Base-by-base conservation (phyloP, 176 grass and related monocot species). In the Aegilops sharonensis region DNA sequence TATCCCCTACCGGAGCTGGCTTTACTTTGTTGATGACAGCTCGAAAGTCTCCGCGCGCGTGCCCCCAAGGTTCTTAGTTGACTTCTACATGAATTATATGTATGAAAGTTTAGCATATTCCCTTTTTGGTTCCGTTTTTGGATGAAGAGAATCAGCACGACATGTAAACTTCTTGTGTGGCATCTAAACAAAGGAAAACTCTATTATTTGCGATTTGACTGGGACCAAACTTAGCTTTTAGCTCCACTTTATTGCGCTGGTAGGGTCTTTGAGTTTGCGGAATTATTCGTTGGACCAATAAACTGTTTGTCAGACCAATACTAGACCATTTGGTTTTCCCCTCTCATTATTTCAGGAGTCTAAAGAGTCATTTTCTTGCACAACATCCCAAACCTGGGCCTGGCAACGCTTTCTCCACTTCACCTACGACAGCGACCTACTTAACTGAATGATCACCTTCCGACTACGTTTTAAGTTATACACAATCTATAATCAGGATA, bases 261-360 rank as follows among this genome's bases (percentile, higher is more conserved):
- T 70, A 59, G 48, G 11, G 7, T 17, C 48, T 81, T 68, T 2
- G 3, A 68, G 11, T 24, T 37, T 37, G 17, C 11, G 17, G 47
- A 25, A 54, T 54, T 18, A 54, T 54, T 18, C 50, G 50, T 54
- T 54, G 6, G 48, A 52, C 14, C 48, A 64, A 48, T 64, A 54
- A 23, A 10, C 6, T 61, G 8, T 61, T 61, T 61, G 20, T 73
- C 36, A 52, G 48, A 17, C 14, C 48, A 64, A 48, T 50, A 54
- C 12, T 31, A 3, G 5, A 76, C 29, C 4, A 68, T 69, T 60
- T 60, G 2, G 10, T 15, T 25, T 54, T 23, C 11, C 82, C 18
- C 0, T 27, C 24, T 34, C 23, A 11, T 85, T 74, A 17, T 63
- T 76, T 81, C 27, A 85, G 45, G 78, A 85, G 70, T 82, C 27